Percentiles rank a stretch among this genome's conserved stretches.
phyloP scores from a whole-genome alignment of 2,329 filamentous ascomycete species.

The Remersonia thermophila region DNA sequence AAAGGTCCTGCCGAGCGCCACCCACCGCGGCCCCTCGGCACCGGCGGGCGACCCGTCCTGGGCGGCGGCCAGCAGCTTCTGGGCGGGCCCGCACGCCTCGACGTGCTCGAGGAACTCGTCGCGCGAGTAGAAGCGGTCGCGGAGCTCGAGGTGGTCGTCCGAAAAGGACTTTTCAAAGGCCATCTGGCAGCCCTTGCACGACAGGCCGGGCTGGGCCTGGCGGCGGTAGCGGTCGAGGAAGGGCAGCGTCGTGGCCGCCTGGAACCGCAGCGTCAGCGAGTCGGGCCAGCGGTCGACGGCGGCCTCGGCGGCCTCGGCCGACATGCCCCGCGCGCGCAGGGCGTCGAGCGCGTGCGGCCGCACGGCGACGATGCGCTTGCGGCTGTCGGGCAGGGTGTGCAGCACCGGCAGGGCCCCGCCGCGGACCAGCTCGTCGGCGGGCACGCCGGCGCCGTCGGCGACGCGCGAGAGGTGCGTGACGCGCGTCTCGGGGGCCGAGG shows the following conservation, averaged over 20 bases:
- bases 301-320: slow-evolving; percentile 1
- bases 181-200: slow-evolving; percentile 10
- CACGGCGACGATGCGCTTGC: slow-evolving; percentile 5
- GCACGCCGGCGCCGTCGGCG: slow-evolving; percentile 1
- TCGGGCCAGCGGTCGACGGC: slow-evolving; percentile 6
- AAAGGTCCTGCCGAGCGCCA: slow-evolving; percentile 4
- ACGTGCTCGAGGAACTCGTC: slow-evolving; percentile 5
- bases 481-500: slow-evolving; percentile 5
- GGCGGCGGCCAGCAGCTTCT: slow-evolving; percentile 7
- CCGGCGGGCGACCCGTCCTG: background rate
- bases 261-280: slow-evolving; percentile 7
- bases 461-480: slow-evolving; percentile 4
- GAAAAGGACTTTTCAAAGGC: slow-evolving; percentile 6
- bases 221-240: slow-evolving; percentile 4
- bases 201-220: slow-evolving; percentile 4
- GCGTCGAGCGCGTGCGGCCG: slow-evolving; percentile 2
- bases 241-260: slow-evolving; percentile 8
- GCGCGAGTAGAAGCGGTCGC: slow-evolving; percentile 8
- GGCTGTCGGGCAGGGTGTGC: slow-evolving; percentile 7
- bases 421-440: background rate
- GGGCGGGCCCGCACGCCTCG: slow-evolving; percentile 4
- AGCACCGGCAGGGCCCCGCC: slow-evolving; percentile 5
- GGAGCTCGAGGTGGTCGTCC: slow-evolving; percentile 6
- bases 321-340: background rate
- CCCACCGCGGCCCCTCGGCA: slow-evolving; percentile 6